Evolutionary conservation across 441 rosid species (phyloP), one percentile per base, ranked within the genome.

Genomic region (Bocquillonia castaneifolia): DNA sequence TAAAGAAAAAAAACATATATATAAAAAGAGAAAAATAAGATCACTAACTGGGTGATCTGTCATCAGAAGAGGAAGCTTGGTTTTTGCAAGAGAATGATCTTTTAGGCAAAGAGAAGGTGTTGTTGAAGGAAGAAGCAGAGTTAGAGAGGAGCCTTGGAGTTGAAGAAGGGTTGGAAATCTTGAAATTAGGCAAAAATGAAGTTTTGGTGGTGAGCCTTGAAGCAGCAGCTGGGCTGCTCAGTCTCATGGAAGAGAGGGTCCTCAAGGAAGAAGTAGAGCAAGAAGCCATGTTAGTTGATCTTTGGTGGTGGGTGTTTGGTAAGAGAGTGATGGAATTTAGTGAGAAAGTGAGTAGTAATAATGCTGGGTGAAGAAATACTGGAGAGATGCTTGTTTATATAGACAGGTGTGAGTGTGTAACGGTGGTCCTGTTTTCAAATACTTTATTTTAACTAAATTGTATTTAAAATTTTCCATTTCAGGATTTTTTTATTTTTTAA

Each of bases 41-140:
- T n/a, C 8, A 67, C 72, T 73, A 66, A 87, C 88, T 50, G 61
- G 82, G 77, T 67, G 83, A 56, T 10, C 7, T 13, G 18, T 77
- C 80, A 72, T 74, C 81, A 10, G 82, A 59, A 18, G 81, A 54
- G 18, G 15, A 12, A 36, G 86, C 79, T 59, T 79, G 83, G 70
- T 79, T 82, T 42, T 45, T 85, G 78, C 84, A 83, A 59, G 83
- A 39, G 81, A 85, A 82, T 44, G 83, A 74, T 73, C 79, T 77
- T 63, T 31, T 66, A 51, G 78, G 58, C 0, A 52, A 70, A 7
- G 70, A 65, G 57, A 74, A 34, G 37, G 10, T 47, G 47, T 26
- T 70, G 23, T n/a, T n/a, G n/a, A n/a, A n/a, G n/a, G 14, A 58
- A 68, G 39, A 23, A 44, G 62, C 58, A 37, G 63, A 20, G 12